Conservation (phyloP, 2,329 filamentous ascomycete species). For the Conoideocrella luteorostrata region DNA sequence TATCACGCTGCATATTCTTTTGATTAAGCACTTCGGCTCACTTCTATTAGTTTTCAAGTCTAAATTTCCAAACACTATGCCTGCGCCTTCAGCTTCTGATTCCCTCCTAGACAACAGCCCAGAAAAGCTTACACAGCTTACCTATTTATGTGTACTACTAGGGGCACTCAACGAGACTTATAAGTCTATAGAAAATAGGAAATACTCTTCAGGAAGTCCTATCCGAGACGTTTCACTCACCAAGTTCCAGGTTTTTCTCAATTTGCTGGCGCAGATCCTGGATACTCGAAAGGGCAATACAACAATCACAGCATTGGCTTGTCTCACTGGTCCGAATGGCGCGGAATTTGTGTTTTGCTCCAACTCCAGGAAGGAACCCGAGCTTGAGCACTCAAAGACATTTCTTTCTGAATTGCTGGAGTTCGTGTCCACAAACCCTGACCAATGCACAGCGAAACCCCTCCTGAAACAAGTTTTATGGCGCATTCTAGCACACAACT, state of each 20-base stretch:
- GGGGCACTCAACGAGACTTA: slow-evolving; percentile 7
- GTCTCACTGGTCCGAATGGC: slow-evolving; percentile 2
- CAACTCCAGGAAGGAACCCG: slow-evolving; percentile 6
- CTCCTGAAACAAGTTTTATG: slow-evolving; percentile 11
- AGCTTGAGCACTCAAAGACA: slow-evolving; percentile 7
- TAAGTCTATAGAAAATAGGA: slow-evolving; percentile 3
- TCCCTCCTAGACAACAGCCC: background rate
- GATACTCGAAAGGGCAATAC: slow-evolving; percentile 8
- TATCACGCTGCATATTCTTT: background rate
- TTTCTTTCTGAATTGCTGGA: slow-evolving; percentile 8
- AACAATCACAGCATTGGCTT: slow-evolving; percentile 9
- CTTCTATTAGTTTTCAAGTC: background rate
- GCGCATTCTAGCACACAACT: slow-evolving; percentile 7
- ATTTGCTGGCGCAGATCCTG: slow-evolving; percentile 12
- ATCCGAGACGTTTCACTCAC: background rate
- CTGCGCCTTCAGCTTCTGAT: background rate
- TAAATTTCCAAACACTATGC: background rate
- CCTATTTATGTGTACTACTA: slow-evolving; percentile 2
- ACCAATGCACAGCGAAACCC: background rate
- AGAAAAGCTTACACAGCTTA: slow-evolving; percentile 1
- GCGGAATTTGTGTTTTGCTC: slow-evolving; percentile 11
- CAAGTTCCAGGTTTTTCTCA: slow-evolving; percentile 8
- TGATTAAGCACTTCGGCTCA: background rate
- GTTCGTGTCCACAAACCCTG: slow-evolving; percentile 9
- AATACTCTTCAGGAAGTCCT: slow-evolving; percentile 10